Percentiles rank a stretch among this genome's conserved stretches.
These are phyloP conservation scores for Lentinula novae-zelandiae DNA, from an alignment of 1,284 basidiomycete genomes.

Conservation along the genomic window DNA sequence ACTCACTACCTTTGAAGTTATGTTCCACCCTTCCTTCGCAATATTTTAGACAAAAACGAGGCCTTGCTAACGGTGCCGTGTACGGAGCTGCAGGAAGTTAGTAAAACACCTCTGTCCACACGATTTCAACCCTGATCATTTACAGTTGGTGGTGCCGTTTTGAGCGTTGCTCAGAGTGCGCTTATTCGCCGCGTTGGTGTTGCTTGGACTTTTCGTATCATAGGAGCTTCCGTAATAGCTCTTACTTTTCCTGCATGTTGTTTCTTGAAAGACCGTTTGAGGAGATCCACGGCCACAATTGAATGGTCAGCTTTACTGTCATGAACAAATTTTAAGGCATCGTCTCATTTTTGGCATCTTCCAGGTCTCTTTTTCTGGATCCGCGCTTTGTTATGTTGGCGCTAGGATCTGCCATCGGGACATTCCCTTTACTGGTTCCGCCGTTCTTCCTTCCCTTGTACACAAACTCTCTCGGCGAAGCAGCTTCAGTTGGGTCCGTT, in stretches of 20 bases:
- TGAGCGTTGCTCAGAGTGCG: not conserved
- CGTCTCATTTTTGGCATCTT: too few relatives aligned
- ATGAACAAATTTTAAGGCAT: not conserved
- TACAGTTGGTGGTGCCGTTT: not conserved
- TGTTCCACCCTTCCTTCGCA: conserved; percentile 4
- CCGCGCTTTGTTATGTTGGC: not conserved
- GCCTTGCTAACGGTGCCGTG: not conserved
- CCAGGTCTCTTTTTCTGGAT: not conserved
- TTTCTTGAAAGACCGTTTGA: not conserved
- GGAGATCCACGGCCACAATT: not conserved
- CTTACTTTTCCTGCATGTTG: conserved; percentile 3
- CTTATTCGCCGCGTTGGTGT: not conserved
- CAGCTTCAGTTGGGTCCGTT: not conserved
- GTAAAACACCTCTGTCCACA: not conserved
- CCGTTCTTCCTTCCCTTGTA: conserved; percentile 2
- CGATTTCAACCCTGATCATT: not conserved
- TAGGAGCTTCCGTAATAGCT: not conserved
- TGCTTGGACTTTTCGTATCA: not conserved
- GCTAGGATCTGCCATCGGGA: not conserved
- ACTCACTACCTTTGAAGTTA: not conserved
- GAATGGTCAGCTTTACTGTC: not conserved
- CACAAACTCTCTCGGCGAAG: not conserved
- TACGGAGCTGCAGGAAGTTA: not conserved
- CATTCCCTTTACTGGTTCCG: not conserved
- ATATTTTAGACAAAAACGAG: conserved; percentile 1